Conservation (phyloP, 805 yeast genomes). For the Yamadazyma philogaea region DNA sequence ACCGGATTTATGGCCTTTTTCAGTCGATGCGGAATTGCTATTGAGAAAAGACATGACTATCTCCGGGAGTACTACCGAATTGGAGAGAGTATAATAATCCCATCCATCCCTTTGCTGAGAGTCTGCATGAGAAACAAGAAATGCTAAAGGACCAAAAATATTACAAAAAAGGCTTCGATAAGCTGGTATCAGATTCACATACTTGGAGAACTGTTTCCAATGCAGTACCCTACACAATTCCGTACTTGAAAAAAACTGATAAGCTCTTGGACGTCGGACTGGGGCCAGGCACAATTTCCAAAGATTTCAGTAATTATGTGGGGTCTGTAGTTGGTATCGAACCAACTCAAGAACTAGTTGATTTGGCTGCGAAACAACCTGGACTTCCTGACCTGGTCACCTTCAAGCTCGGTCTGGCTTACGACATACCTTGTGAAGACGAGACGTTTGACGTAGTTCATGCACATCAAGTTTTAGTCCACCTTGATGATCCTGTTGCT, state of each 20-base stretch:
- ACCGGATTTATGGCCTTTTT: background rate
- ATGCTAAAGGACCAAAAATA: constrained; percentile 18
- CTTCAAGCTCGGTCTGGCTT: constrained; percentile 29
- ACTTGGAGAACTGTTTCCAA: constrained; percentile 32
- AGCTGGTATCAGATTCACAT: constrained; percentile 26
- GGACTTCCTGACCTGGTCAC: constrained; percentile 16
- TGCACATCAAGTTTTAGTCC: constrained; percentile 38
- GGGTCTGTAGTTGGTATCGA: constrained; percentile 33
- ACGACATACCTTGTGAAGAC: constrained; percentile 31
- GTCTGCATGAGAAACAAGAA: background rate
- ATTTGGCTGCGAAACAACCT: background rate
- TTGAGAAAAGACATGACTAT: background rate
- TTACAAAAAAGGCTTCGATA: constrained; percentile 22
- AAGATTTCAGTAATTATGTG: constrained; percentile 30
- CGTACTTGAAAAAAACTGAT: constrained; percentile 22
- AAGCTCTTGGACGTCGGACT: constrained; percentile 40
- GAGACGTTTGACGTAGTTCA: constrained; percentile 38
- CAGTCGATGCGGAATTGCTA: background rate
- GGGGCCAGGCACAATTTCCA: constrained; percentile 43
- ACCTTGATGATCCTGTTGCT: constrained; percentile 28
- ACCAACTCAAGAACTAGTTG: constrained; percentile 23
- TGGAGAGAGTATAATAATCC: background rate
- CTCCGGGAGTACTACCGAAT: too few relatives aligned
- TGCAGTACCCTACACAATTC: constrained; percentile 24
- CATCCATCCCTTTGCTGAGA: background rate